Evolutionary conservation across 2,329 filamentous ascomycete genomes (phyloP), one percentile per base, ranked within the genome.

Genomic region (Ophiostoma tasmaniense): DNA sequence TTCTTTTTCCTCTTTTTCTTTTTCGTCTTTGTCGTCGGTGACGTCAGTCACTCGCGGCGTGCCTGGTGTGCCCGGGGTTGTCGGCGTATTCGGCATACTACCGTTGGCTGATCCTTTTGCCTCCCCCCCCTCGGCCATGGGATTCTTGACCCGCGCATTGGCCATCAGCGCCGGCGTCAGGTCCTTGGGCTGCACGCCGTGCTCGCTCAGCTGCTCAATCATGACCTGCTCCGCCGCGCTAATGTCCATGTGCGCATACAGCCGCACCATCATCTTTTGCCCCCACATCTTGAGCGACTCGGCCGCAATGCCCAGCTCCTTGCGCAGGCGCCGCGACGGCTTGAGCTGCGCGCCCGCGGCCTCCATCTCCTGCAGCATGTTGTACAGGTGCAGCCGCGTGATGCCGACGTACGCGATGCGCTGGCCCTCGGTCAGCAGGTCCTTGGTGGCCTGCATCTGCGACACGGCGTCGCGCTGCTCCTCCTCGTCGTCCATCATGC

Each of bases 211-310:
- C 78, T 99, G 95, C 80, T 99, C 95, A 73, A 99, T 97, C 95
- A 99, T 99, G 77, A 99, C 83, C 81, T 99, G 95, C 79, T 99
- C 95, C 17, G 87, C 89, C 28, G 89, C 83, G 75, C 89, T 93
- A 75, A 99, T 96, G 71, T 99, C 95, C 95, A 99, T 99, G 79
- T 99, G 95, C 14, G 87, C 82, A 77, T 98, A 99, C 14, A 99
- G 78, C 30, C 94, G 88, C 71, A 97, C 88, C 93, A 99, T 99
- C 85, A 97, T 96, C 81, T 96, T 96, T 78, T 99, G 95, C 69
- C 91, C 89, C 94, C 94, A 99, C 90, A 97, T 97, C 78, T 90
- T 90, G 81, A 91, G 89, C 45, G 89, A 86, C 77, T 97, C 95
- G 13, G 88, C 81, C 0, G 90, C 87, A 71, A 89, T 80, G 37